phyloP scores from a whole-genome alignment of 306 rosid genomes.

The Trichosanthes cucumerina region DNA sequence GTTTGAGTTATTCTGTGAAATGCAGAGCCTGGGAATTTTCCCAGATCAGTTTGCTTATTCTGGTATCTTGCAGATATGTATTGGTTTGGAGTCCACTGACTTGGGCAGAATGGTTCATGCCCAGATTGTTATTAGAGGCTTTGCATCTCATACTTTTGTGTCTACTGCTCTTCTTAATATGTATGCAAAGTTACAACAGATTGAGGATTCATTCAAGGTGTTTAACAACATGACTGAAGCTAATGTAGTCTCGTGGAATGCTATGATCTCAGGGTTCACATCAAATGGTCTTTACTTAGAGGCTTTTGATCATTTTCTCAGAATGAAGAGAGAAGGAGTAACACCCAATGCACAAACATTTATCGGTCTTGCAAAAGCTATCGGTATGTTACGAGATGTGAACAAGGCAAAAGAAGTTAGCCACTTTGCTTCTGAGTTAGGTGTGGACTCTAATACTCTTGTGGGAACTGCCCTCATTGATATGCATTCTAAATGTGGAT shows the following conservation, averaged over 20 bases:
- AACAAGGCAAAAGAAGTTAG: slow-evolving; percentile 39
- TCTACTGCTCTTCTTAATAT: slow-evolving; percentile 66
- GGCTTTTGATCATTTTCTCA: slow-evolving; percentile 44
- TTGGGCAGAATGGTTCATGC: slow-evolving; percentile 57
- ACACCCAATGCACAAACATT: slow-evolving; percentile 37
- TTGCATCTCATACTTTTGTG: slow-evolving; percentile 37
- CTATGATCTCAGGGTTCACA: slow-evolving; percentile 56
- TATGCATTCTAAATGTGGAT: slow-evolving; percentile 60
- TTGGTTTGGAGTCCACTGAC: slow-evolving; percentile 29
- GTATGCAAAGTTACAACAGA: slow-evolving; percentile 51
- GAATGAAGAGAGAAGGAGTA: slow-evolving; percentile 36
- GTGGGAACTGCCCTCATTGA: slow-evolving; percentile 67
- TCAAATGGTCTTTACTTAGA: slow-evolving; percentile 33
- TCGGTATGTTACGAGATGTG: slow-evolving; percentile 35
- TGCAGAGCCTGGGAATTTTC: slow-evolving; percentile 37
- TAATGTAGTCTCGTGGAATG: slow-evolving; percentile 59
- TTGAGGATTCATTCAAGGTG: slow-evolving; percentile 42
- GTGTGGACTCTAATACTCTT: slow-evolving; percentile 34
- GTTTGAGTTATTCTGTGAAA: slow-evolving; percentile 38
- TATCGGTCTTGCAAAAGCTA: slow-evolving; percentile 52
- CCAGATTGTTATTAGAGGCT: slow-evolving; percentile 52
- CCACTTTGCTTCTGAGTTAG: slow-evolving; percentile 35
- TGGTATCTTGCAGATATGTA: slow-evolving; percentile 50
- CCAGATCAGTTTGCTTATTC: slow-evolving; percentile 59
- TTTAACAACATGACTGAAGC: slow-evolving; percentile 40